phyloP scores from a whole-genome alignment of 1,284 basidiomycete species.

The Tylopilus orsonianus region DNA sequence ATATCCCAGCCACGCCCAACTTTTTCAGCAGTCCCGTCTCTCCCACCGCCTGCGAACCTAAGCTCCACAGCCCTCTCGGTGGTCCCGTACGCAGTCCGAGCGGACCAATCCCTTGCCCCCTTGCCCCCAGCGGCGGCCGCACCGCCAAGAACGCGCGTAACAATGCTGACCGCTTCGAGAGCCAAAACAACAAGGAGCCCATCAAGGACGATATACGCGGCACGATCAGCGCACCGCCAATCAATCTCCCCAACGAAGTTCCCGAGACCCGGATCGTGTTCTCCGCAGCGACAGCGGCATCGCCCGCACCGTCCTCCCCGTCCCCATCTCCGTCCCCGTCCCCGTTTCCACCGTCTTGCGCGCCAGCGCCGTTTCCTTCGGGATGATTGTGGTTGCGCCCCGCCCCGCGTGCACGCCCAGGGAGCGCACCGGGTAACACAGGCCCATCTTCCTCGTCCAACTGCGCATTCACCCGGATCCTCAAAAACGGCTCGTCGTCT shows the following conservation, averaged over 20 bases:
- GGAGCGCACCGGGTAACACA: no score
- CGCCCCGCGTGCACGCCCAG: no score
- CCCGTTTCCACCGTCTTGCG: no score
- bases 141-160: slow-evolving; percentile 59
- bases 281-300: slow-evolving; percentile 45
- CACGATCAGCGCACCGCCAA: slow-evolving; percentile 65
- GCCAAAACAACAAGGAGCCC: slow-evolving; percentile 56
- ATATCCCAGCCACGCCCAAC: slow-evolving; percentile 35
- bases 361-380: no score
- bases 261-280: slow-evolving; percentile 56
- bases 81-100: slow-evolving; percentile 11
- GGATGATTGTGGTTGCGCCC: no score
- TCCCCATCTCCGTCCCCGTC: not conserved
- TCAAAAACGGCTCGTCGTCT: slow-evolving; percentile 48
- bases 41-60: slow-evolving; percentile 18
- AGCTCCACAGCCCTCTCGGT: no score
- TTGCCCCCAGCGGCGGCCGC: slow-evolving; percentile 34
- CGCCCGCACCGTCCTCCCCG: slow-evolving; percentile 16
- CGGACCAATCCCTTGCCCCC: not conserved
- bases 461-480: slow-evolving; percentile 44
- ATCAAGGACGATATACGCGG: slow-evolving; percentile 64
- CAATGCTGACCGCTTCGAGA: slow-evolving; percentile 49
- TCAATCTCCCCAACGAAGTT: slow-evolving; percentile 57
- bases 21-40: slow-evolving; percentile 26
- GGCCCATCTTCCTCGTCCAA: slow-evolving; percentile 29